Evolutionary conservation across 2,329 filamentous ascomycete genomes (phyloP).

Genomic region (Juglanconis juglandina): DNA sequence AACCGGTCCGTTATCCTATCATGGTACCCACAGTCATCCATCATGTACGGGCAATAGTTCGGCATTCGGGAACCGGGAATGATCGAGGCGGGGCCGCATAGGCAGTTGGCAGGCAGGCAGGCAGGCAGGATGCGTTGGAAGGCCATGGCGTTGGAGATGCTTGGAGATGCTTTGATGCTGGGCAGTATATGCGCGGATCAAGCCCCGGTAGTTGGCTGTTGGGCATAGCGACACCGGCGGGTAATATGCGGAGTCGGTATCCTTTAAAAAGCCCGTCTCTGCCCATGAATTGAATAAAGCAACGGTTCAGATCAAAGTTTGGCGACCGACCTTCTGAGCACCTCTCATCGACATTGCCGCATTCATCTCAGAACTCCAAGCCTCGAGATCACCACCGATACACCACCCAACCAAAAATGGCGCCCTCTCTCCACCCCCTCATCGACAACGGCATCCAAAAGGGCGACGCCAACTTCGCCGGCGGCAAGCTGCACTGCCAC

Average conservation of each 20-base stretch:
- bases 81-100: background rate
- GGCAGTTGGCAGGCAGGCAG: background rate
- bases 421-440: constrained; percentile 55
- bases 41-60: background rate
- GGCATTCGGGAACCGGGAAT: constrained; percentile 15
- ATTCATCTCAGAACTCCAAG: background rate
- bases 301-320: background rate
- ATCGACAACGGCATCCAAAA: constrained; percentile 60
- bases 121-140: too few relatives aligned
- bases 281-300: background rate
- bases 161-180: constrained; percentile 9
- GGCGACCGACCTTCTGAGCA: too few relatives aligned
- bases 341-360: background rate
- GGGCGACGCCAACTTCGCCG: constrained; percentile 51
- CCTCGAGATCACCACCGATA: background rate
- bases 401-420: constrained; percentile 22
- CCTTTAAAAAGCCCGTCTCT: background rate
- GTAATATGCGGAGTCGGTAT: background rate
- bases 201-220: background rate
- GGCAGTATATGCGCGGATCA: background rate
- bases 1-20: too few relatives aligned
- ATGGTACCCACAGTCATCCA: too few relatives aligned
- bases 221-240: background rate
- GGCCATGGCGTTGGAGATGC: constrained; percentile 5
- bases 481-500: constrained; percentile 61